Percentiles rank a stretch among this genome's conserved stretches.
These are phyloP conservation scores for Adenanthera pavonina DNA, from an alignment of 306 rosid genomes.

Conservation along the genomic window DNA sequence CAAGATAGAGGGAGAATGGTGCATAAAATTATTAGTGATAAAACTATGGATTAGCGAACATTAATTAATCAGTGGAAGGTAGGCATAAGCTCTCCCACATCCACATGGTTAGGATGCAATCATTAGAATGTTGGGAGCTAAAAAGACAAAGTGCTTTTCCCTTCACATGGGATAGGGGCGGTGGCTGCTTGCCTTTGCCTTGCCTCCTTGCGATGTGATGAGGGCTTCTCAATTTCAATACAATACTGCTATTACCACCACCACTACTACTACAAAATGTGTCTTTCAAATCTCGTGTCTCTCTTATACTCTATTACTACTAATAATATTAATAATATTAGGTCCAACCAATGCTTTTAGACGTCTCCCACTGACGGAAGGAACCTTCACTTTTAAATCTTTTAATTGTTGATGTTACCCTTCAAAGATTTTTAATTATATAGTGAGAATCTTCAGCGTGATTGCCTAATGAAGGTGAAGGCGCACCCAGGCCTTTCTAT, in stretches of 20 bases:
- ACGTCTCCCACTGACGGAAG: not conserved
- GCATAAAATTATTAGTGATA: not conserved
- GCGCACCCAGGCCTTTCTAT: too few relatives aligned
- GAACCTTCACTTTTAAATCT: not conserved
- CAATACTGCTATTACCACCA: too few relatives aligned
- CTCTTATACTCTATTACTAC: not conserved
- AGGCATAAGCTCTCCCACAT: not conserved
- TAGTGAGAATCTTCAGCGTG: not conserved
- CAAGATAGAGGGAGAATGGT: not conserved
- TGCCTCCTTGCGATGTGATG: not conserved
- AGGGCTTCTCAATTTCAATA: not conserved
- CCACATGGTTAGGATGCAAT: constrained; percentile 12
- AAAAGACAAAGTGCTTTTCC: not conserved
- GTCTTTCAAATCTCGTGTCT: not conserved
- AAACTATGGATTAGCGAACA: not conserved
- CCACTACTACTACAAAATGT: not conserved
- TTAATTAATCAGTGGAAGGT: not conserved
- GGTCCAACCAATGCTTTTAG: not conserved
- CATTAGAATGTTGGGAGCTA: not conserved
- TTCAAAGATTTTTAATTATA: not conserved
- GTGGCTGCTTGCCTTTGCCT: not conserved
- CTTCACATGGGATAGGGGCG: constrained; percentile 8
- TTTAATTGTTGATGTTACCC: too few relatives aligned
- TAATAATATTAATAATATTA: not conserved
- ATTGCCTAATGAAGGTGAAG: not conserved